A percentile compares a stretch with the other conserved stretches of the same genome.
phyloP scores from a whole-genome alignment of 306 rosid species.

The Oxytropis ochrocephala region DNA sequence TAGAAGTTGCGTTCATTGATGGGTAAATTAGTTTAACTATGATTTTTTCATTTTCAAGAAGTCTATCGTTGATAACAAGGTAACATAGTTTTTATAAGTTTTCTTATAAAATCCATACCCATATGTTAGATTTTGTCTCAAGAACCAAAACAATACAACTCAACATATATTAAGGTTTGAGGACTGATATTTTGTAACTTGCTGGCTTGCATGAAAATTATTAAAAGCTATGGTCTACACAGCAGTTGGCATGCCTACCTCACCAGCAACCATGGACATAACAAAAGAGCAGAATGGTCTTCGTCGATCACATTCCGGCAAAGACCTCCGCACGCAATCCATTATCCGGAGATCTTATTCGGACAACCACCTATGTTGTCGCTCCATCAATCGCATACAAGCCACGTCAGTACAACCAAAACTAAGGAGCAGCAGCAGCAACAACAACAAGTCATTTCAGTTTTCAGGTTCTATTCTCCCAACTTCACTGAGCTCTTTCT shows the following conservation, averaged over 20 bases:
- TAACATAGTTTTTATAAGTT: conserved; percentile 1
- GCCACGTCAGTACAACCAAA: conserved; percentile 46
- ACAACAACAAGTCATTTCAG: conserved; percentile 25
- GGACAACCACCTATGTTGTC: conserved; percentile 55
- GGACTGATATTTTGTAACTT: not conserved
- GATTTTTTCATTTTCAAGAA: conserved; percentile 12
- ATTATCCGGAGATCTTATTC: conserved; percentile 48
- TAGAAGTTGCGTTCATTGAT: conserved; percentile 15
- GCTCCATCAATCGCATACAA: conserved; percentile 30
- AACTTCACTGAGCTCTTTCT: conserved; percentile 45
- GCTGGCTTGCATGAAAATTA: not conserved
- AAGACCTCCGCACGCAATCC: conserved; percentile 33
- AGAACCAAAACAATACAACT: conserved; percentile 10
- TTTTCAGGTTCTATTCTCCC: conserved; percentile 61
- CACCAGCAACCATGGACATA: conserved; percentile 39
- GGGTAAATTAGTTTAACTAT: conserved; percentile 17
- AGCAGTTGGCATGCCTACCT: conserved; percentile 46
- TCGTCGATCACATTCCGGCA: conserved; percentile 48
- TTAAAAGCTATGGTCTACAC: conserved; percentile 44
- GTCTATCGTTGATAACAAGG: conserved; percentile 36
- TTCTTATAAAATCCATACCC: conserved; percentile 26
- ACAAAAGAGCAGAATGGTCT: conserved; percentile 37
- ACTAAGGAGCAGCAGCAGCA: conserved; percentile 29
- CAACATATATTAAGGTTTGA: not conserved
- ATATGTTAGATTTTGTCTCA: conserved; percentile 18